phyloP scores from a whole-genome alignment of 2,329 filamentous ascomycete species.

The Colletotrichum falcatum region DNA sequence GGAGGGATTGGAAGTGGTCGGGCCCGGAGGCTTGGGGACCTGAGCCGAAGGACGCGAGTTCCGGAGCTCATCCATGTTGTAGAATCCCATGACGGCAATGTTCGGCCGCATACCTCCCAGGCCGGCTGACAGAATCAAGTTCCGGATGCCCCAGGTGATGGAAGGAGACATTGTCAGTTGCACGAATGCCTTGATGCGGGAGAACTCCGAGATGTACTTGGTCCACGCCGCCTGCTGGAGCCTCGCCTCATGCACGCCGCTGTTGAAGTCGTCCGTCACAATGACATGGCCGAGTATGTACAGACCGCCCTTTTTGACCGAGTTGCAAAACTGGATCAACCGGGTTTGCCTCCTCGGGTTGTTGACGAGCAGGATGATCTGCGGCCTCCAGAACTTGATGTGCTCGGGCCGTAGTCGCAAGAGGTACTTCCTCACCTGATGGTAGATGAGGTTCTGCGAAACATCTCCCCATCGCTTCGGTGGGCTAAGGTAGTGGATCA shows the following conservation, averaged over 20 bases:
- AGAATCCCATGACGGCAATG: constrained; percentile 84
- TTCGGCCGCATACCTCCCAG: constrained; percentile 91
- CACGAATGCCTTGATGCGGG: constrained; percentile 89
- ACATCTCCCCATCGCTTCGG: constrained; percentile 93
- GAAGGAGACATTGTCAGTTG: constrained; percentile 86
- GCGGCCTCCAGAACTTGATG: constrained; percentile 93
- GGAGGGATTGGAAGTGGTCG: constrained; percentile 51
- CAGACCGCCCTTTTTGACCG: constrained; percentile 85
- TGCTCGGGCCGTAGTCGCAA: constrained; percentile 87
- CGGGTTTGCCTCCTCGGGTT: constrained; percentile 84
- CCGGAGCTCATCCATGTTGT: constrained; percentile 82
- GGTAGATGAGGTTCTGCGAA: constrained; percentile 87
- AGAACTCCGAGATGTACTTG: constrained; percentile 84
- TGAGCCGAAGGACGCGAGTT: constrained; percentile 67
- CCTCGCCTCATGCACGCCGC: constrained; percentile 83
- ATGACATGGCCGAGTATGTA: constrained; percentile 92
- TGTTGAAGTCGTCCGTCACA: constrained; percentile 83
- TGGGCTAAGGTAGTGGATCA: constrained; percentile 87
- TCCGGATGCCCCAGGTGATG: constrained; percentile 86
- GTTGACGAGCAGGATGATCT: constrained; percentile 87
- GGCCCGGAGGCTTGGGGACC: constrained; percentile 62
- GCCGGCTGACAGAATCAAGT: constrained; percentile 83
- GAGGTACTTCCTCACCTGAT: constrained; percentile 88
- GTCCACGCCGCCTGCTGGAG: constrained; percentile 86
- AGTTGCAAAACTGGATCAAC: constrained; percentile 91